Evolutionary conservation across 139 green algal species (phyloP), one percentile per base, ranked within the genome.

Genomic region (Diplosphaera chodatii): DNA sequence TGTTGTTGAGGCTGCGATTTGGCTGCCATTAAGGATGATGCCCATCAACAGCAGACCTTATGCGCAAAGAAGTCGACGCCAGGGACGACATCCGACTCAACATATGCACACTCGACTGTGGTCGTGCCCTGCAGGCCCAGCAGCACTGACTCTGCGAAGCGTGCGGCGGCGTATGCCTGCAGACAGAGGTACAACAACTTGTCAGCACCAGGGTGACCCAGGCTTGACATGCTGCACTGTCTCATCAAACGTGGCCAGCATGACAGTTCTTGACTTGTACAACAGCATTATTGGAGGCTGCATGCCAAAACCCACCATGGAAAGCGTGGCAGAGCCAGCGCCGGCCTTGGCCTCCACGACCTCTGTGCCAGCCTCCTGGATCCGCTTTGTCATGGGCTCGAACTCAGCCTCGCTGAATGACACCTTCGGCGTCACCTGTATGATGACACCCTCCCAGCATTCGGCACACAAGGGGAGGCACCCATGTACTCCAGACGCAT

Each of bases 301-400:
- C n/a, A n/a, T n/a, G n/a, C n/a, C n/a, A n/a, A n/a, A n/a, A 55
- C 77, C 40, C 27, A 82, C 80, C 91, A 97, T 96, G 55, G 89
- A 95, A 0, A 97, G 84, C 0, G 90, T 96, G 30, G 91, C 91
- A 34, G 89, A 95, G 64, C 91, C 83, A 22, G 80, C 76, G 63
- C 89, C 89, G 10, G 88, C 88, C 83, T 96, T 96, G 66, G 91
- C 91, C 82, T 96, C 89, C 27, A 96, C 91, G 16, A 97, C 90
- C 71, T 94, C 88, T 62, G 91, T 96, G 74, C 91, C 90, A 2
- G 89, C 91, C 70, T 95, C 92, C 72, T 92, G 86, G 59, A 96
- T 97, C 59, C 89, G 81, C 20, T 84, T 78, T 0, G 90, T 98
- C 74, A 99, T 76, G 25, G 79, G 77, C 32, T 86, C 86, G 40